Evolutionary conservation across 164 flowering plant species (phyloP).

Genomic region (Chimonanthus praecox): DNA sequence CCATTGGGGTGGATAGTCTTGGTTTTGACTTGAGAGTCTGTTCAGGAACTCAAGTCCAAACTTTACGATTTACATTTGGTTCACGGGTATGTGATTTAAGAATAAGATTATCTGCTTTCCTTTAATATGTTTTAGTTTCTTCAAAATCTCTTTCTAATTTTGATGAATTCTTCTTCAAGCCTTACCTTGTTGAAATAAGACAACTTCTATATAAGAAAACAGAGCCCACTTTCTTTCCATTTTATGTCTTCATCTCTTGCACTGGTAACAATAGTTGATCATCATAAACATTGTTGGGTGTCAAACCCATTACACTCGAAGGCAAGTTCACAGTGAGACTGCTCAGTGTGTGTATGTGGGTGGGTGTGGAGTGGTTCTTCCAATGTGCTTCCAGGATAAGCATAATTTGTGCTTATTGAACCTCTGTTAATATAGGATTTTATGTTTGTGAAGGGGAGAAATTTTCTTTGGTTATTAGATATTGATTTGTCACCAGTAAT

Average conservation of each 20-base stretch:
- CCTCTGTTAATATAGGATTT: no score
- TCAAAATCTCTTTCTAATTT: background rate
- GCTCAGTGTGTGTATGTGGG: no score
- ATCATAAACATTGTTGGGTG: background rate
- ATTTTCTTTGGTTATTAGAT: background rate
- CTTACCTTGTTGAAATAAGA: background rate
- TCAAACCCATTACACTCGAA: background rate
- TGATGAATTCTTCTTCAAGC: background rate
- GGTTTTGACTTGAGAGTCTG: constrained; percentile 85
- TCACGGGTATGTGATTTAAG: constrained; percentile 44
- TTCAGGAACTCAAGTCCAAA: constrained; percentile 81
- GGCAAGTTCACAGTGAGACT: background rate
- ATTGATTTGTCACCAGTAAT: background rate
- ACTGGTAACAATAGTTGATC: background rate
- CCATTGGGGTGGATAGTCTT: constrained; percentile 68
- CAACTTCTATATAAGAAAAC: background rate
- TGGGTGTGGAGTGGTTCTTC: no score
- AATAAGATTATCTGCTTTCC: background rate
- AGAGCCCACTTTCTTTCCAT: background rate
- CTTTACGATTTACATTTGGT: constrained; percentile 65
- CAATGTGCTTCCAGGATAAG: no score
- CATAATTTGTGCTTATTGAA: no score
- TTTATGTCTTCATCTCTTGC: background rate
- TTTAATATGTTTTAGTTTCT: background rate
- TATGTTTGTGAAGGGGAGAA: background rate